Base-by-base conservation (phyloP, 768 basidiomycete genomes). In the Trametes meyenii region DNA sequence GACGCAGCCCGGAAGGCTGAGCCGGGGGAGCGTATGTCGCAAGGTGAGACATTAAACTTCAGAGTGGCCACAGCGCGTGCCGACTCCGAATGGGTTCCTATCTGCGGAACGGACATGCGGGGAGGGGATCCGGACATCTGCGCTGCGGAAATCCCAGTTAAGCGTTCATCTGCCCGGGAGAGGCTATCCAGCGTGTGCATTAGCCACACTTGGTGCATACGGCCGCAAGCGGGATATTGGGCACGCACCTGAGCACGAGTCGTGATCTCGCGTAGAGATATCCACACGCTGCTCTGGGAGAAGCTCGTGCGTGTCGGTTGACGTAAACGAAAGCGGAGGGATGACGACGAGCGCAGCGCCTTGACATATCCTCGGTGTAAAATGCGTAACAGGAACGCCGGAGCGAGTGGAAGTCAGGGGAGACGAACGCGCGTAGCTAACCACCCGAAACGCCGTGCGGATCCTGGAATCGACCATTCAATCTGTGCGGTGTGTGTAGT, bases 221-320 rank as follows among this genome's bases (percentile, higher is more conserved):
- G 48, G 29, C 21, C 36, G 38, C 38, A 35, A 24, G 43, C 17
- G 33, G 36, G 52, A n/a, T 19, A 16, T 55, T 50, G 48, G 26
- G 36, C 57, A 43, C 57, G 40, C 49, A 29, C 24, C 40, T 29
- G 61, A 35, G 55, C 60, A 61, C 61, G 61, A 43, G 46, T 49
- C 51, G 56, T 40, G 56, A 58, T 49, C 38, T 35, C 55, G 61
- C 50, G 50, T 58, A 58, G 61, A 62, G 61, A 62, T 62, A 58
- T 39, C n/a, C 11, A 12, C 40, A 3, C 29, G 29, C 8, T 35
- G 44, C 16, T n/a, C 44, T n/a, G 44, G 42, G 17, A 8, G 44
- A 11, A 21, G 44, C 44, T n/a, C 33, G 50, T 7, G 19, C 40
- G 19, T 19, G 33, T 14, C 24, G 36, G 11, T 51, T 42, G 61